Evolutionary conservation across 2,329 filamentous ascomycete species (phyloP), one percentile per base, ranked within the genome.

Genomic region (Aureobasidium pullulans): DNA sequence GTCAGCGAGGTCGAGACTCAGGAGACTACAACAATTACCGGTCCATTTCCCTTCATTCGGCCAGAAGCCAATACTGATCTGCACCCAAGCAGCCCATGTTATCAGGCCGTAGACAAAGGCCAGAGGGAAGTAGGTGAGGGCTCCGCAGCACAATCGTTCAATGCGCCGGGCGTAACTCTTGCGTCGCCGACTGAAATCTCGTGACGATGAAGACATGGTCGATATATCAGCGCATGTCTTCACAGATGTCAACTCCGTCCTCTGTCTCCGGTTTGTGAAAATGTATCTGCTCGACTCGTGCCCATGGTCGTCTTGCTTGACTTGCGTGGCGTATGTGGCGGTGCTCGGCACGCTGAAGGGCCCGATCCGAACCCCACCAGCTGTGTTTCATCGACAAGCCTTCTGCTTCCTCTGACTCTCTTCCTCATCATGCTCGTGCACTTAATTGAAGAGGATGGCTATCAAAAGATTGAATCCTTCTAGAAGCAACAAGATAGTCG

Each of bases 81-180:
- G 82, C 8, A 96, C 91, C 81, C 88, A 96, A n/a, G 88, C 83
- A 2, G 90, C 92, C 94, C 94, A 99, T 10, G 88, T 88, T n/a
- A 90, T 93, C 65, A 96, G 74, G 59, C 87, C 82, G 69, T 96
- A 96, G 61, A 97, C 89, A 70, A 97, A 96, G 31, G 78, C 78
- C 16, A 97, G 80, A n/a, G 93, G 93, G 66, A 96, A 89, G 73
- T 91, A 96, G 29, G 84, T 89, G 57, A 88, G 80, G 62, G 85
- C 83, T 44, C 81, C 77, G 76, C 92, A 97, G 79, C 91, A 96
- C 69, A 84, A 86, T 52, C 91, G 87, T 79, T 96, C 92, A 67
- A 89, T 79, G 71, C 81, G 84, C 64, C 88, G 81, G 50, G 84
- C 86, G 78, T 84, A 88, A 50, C 71, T 70, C 63, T 69, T 70